Base-by-base conservation (phyloP, 257 asterid genomes). In the Fraxinus quadrangulata region DNA sequence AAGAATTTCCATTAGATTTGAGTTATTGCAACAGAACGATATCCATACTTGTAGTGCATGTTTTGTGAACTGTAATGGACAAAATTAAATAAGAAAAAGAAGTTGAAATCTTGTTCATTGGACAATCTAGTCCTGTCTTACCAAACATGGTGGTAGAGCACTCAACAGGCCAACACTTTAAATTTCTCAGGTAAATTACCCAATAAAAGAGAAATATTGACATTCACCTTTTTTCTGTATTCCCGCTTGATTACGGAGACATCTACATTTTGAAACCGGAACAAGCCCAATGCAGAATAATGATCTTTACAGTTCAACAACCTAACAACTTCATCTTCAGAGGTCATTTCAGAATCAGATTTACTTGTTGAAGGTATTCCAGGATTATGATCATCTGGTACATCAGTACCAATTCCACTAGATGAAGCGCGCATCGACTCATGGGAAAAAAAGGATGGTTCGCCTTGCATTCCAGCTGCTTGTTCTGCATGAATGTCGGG, bases 301-400 rank as follows among this genome's bases (percentile, higher is more conserved):
- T 96, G 94, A 86, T 93, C 96, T 31, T 83, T 72, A 73, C 95
- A 90, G 81, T 87, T 93, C 86, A 96, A 83, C 91, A 96, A 79
- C 81, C 97, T 84, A 67, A 77, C 78, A 77, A 96, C 92, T 85
- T 93, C 98, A 75, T 91, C 94, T 85, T 91, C 97, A 16, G 96
- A 90, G 17, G 98, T 89, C 73, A 80, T 71, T 84, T 89, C 98
- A 78, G 89, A 80, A 80, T 93, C 98, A 77, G 88, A 85, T 70
- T 90, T 96, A 74, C 96, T 92, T 24, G 98, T 91, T 67, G 99
- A 92, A 77, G 99, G 91, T 75, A 86, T 75, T 75, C 97, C 98
- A 3, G 92, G 74, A 79, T 86, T 80, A 74, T 87, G 88, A 80
- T 94, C 91, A 68, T 80, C 76, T 36, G 85, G 84, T 67, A 36